Evolutionary conservation across 768 basidiomycete genomes (phyloP), one percentile per base, ranked within the genome.

Genomic region (Lactarius pseudohatsudake): DNA sequence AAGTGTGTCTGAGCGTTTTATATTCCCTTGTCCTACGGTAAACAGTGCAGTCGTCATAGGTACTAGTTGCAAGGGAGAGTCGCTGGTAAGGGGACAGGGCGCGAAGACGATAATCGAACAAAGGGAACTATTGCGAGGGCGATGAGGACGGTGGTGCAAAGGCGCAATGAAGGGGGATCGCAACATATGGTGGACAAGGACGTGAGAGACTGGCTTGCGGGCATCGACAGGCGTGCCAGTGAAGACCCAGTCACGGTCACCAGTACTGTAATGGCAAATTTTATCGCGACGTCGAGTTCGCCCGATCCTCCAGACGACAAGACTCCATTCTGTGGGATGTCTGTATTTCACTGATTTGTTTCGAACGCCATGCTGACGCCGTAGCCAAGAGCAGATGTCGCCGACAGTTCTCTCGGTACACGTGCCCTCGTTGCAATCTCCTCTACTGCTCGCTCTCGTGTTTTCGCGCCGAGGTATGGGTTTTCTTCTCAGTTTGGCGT

Each of bases 401-500:
- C 38, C 81, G 89, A 72, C 88, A 91, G 71, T 82, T 90, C 69
- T 84, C 90, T 20, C 88, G 86, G 72, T 95, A 95, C 76, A 88
- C 86, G 0, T 95, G 93, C 69, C 89, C 93, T 28, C 81, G 81
- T 38, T 95, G 93, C 77, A 94, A 94, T 72, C 77, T 89, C 32
- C 83, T 84, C 0, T 94, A 94, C 72, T 95, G 93, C 77, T 90
- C 90, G 32, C 75, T 94, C 36, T 77, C 79, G 13, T 95, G 93
- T 76, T 95, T 92, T 77, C 85, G 88, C 54, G 88, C 89, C 13
- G 26, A 61, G 64, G 67, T 41, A 69, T 18, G 62, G n/a, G 1
- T 11, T 50, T 8, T 32, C 11, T 43, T 50, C n/a, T 13, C 6
- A 3, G 5, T 11, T 45, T 26, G 32, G 2, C 41, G 20, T 28